These are phyloP conservation scores for Ophiocordyceps unilateralis DNA, from an alignment of 2,329 filamentous ascomycete species.

Conservation along the genomic window DNA sequence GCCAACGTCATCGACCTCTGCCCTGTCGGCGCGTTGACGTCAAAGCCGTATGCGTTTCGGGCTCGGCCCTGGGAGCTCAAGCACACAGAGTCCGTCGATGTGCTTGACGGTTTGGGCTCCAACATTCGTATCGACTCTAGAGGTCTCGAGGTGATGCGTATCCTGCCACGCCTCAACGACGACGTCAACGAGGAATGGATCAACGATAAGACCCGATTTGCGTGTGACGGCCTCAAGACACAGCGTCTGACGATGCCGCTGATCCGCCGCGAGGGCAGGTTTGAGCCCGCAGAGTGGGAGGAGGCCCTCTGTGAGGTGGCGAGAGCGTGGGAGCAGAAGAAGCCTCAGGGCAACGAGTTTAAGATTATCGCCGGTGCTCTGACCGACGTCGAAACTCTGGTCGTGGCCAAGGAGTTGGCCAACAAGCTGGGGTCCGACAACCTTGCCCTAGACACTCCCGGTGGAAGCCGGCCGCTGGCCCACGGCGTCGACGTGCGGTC, in stretches of 20 bases:
- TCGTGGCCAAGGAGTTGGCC: constrained; percentile 91
- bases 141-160: constrained; percentile 89
- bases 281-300: constrained; percentile 88
- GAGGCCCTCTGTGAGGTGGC: constrained; percentile 81
- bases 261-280: constrained; percentile 75
- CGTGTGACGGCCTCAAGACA: constrained; percentile 90
- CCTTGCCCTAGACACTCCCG: constrained; percentile 77
- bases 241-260: constrained; percentile 88
- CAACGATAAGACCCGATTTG: constrained; percentile 94
- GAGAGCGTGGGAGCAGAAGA: constrained; percentile 60
- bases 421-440: constrained; percentile 97
- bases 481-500: constrained; percentile 88
- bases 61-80: constrained; percentile 94
- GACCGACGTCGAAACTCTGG: constrained; percentile 79
- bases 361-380: constrained; percentile 87
- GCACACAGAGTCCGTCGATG: constrained; percentile 90
- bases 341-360: constrained; percentile 83
- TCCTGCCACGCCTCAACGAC: constrained; percentile 85
- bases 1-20: constrained; percentile 97
- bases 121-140: constrained; percentile 89
- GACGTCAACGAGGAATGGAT: constrained; percentile 99
- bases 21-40: constrained; percentile 89
- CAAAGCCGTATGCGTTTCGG: constrained; percentile 95
- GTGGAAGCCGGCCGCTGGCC: constrained; percentile 65
- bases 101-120: constrained; percentile 80